Conservation (phyloP, 179 eudicot species). For the Amaranthus tricolor region DNA sequence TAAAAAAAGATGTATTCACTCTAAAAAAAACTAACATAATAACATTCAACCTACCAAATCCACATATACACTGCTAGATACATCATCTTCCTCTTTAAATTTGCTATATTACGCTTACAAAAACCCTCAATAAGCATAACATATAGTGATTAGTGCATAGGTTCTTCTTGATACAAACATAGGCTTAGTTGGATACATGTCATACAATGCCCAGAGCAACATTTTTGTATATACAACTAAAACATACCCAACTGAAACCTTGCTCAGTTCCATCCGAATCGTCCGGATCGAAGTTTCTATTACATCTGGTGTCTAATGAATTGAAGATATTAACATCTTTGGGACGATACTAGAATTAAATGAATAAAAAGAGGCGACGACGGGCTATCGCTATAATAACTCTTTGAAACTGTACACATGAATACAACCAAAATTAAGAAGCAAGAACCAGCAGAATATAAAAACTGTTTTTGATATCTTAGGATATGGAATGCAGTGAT, state of each 20-base stretch:
- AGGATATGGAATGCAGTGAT: neutral
- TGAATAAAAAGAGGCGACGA: neutral
- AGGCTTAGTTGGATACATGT: neutral
- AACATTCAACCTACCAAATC: too few species aligned
- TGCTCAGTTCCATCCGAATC: neutral
- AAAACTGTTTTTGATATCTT: neutral
- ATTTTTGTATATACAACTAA: neutral
- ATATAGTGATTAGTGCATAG: too few species aligned
- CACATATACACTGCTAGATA: too few species aligned
- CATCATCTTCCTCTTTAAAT: too few species aligned
- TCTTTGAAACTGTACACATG: constrained; percentile 24
- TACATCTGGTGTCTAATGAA: constrained; percentile 15
- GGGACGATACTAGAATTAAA: neutral
- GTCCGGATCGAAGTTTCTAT: neutral
- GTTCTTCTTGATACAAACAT: neutral
- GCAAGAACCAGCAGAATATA: neutral
- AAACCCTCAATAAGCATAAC: too few species aligned
- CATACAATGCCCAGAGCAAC: neutral
- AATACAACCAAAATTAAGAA: constrained; percentile 17
- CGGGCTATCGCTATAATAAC: constrained; percentile 1
- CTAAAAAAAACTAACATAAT: too few species aligned
- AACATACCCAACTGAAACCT: neutral
- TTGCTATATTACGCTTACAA: too few species aligned
- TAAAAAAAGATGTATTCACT: too few species aligned
- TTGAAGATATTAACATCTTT: constrained; percentile 7